Evolutionary conservation across 805 yeast species (phyloP).

Genomic region (Starmerella khaoyaiensis): DNA sequence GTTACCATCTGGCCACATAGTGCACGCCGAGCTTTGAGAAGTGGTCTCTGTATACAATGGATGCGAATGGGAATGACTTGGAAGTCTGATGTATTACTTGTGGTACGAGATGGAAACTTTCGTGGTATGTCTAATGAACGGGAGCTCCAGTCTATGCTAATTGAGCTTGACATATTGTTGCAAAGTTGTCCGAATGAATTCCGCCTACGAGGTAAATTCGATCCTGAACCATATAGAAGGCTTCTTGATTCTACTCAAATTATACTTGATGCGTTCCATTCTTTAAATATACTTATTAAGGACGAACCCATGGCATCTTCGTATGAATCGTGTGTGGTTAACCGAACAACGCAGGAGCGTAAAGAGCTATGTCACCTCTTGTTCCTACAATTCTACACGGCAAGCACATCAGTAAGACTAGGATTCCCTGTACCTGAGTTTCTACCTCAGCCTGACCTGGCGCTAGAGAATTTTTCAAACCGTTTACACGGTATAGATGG

Average conservation of each 20-base stretch:
- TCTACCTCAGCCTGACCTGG: slow-evolving; percentile 61
- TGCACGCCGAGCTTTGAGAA: slow-evolving; percentile 55
- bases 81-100: slow-evolving; percentile 56
- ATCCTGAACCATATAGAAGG: slow-evolving; percentile 37
- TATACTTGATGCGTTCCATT: slow-evolving; percentile 63
- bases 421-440: slow-evolving; percentile 68
- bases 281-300: slow-evolving; percentile 53
- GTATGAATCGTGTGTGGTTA: slow-evolving; percentile 45
- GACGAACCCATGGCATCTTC: slow-evolving; percentile 43
- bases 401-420: slow-evolving; percentile 53
- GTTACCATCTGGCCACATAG: slow-evolving; percentile 56
- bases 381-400: slow-evolving; percentile 54
- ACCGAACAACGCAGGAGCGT: slow-evolving; percentile 39
- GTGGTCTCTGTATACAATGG: slow-evolving; percentile 60
- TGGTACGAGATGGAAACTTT: slow-evolving; percentile 12
- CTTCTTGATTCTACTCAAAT: slow-evolving; percentile 45
- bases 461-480: slow-evolving; percentile 46
- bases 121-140: slow-evolving; percentile 25
- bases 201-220: slow-evolving; percentile 62
- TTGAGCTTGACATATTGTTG: slow-evolving; percentile 46
- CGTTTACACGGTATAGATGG: slow-evolving; percentile 30
- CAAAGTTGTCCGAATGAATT: slow-evolving; percentile 66
- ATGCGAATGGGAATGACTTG: slow-evolving; percentile 66
- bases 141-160: slow-evolving; percentile 42
- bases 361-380: slow-evolving; percentile 58